Evolutionary conservation across 495 filamentous ascomycete species (phyloP), one percentile per base, ranked within the genome.

Genomic region (Lindgomyces ingoldianus): DNA sequence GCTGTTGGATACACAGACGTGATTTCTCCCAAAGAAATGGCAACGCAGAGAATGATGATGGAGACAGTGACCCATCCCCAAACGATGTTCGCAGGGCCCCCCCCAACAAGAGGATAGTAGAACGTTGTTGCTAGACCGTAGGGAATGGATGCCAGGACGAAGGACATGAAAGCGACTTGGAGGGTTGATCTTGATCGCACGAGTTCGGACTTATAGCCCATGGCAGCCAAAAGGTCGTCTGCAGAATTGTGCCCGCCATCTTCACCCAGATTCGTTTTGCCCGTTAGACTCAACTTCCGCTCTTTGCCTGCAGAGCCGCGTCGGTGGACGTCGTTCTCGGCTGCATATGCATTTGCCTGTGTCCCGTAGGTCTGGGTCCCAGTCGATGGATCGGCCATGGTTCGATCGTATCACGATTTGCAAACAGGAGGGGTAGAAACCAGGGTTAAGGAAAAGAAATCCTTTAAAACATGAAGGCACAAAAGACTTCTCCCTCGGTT

Each of bases 21-120:
- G 63, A 84, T 84, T 71, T 84, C 82, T 29, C 81, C 82, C n/a
- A 84, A 73, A 8, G 82, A 84, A 11, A 75, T 64, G 12, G 82
- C 82, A n/a, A 84, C 80, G 66, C 80, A 82, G 58, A 83, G 69
- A 51, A 82, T 80, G 67, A 84, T 83, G 53, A 78, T 64, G 8
- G 75, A 79, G 30, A 84, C 79, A 27, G 72, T 68, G 25, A 84
- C 65, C 81, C 81, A 84, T 50, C 82, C 81, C 86, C 86, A 89
- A 73, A 90, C 82, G 60, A 89, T 84, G 59, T 82, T 83, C 14
- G 84, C 85, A 1, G 86, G 45, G 73, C 82, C 72, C 1, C 72
- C 72, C 26, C 68, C 68, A 41, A 69, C 61, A 1, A 73, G 60
- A 9, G 70, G 68, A 56, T 68, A 69, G 62, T 62, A 69, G 44